Percentiles rank a stretch among this genome's conserved stretches.
Conservation (phyloP, 441 rosid species). For the Populus tomentosa region DNA sequence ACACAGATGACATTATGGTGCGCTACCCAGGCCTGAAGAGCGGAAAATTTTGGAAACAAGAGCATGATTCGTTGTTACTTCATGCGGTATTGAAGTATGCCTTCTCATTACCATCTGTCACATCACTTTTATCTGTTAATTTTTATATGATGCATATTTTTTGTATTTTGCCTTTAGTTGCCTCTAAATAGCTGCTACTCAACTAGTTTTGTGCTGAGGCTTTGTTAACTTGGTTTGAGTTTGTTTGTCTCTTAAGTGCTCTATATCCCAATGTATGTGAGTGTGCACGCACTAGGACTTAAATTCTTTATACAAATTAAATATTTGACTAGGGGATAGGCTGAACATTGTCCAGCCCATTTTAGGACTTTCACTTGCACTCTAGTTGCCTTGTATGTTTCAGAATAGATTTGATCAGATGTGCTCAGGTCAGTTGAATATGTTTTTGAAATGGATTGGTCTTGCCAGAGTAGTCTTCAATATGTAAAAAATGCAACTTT, state of each 20-base stretch:
- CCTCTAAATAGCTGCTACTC: not conserved
- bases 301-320: not conserved
- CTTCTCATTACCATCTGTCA: not conserved
- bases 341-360: not conserved
- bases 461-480: not conserved
- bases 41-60: conserved; percentile 92
- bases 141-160: not conserved
- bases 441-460: not conserved
- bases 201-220: not conserved
- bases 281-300: not conserved
- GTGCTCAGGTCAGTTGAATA: not conserved
- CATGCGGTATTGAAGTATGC: conserved; percentile 85
- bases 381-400: not conserved
- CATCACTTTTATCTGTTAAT: not conserved
- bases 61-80: conserved; percentile 71
- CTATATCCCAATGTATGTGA: not conserved
- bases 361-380: not conserved
- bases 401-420: not conserved
- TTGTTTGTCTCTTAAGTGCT: not conserved
- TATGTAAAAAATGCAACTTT: not conserved
- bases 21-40: conserved; percentile 80
- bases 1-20: conserved; percentile 53
- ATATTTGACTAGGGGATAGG: not conserved
- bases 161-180: not conserved
- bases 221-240: not conserved